Base-by-base conservation (phyloP, 306 rosid species). In the Citrullus amarus region DNA sequence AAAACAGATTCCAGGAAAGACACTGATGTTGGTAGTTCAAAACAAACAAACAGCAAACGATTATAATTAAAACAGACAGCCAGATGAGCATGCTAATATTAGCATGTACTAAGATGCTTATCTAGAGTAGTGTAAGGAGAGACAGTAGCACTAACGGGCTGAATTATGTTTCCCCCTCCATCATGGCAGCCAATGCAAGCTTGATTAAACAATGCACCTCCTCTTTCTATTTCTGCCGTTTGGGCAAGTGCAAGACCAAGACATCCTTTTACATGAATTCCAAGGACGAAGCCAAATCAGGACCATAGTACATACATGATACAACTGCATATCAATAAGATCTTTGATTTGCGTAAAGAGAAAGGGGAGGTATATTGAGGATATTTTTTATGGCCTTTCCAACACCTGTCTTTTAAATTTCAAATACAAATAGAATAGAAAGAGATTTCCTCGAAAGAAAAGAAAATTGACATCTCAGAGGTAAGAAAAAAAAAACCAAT, bases 111-210 rank as follows among this genome's bases (percentile, higher is more conserved):
- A 63, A 63, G 25, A 70, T 54, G 76, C 46, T 36, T 41, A 34
- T 71, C 32, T 8, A 46, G 39, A 78, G 25, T 6, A 78, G 16
- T 15, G n/a, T 60, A 46, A 51, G 18, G 18, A 51, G 12, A 50
- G 30, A 80, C 66, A 54, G 54, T 59, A 79, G 83, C 71, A 78
- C 89, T 88, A 76, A 92, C 97, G 1, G 98, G 97, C 84, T 92
- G 97, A 78, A 92, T 83, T 81, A 92, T 86, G 88, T 94, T 94
- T 83, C 98, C 97, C 39, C 98, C 98, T 15, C 80, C 89, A 82
- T 75, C 94, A 57, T 94, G 97, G 79, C 97, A 94, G 60, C 98
- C 98, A 70, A 94, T 92, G 91, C 98, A 94, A 79, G 91, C 61
- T 85, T 75, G 93, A 32, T 81, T 12, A 79, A 94, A 94, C 82